A percentile compares a stretch with the other conserved stretches of the same genome.
Evolutionary conservation across 768 basidiomycete species (phyloP).

Genomic region (Suillus brevipes): DNA sequence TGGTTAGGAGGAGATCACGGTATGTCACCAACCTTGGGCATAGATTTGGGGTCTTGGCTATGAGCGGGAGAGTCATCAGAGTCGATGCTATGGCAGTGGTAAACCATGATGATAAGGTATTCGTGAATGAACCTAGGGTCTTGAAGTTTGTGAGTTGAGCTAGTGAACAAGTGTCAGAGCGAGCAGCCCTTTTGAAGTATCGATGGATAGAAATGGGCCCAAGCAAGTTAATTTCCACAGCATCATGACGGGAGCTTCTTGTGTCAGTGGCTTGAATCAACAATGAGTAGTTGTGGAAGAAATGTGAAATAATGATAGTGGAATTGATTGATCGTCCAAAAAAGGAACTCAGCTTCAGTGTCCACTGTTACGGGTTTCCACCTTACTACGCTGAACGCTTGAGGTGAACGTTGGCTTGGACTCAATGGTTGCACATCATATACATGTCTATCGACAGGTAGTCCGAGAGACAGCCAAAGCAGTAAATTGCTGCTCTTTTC

Average conservation of each 20-base stretch:
- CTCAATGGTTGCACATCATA: constrained; percentile 19
- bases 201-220: not conserved
- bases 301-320: not conserved
- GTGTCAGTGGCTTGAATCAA: constrained; percentile 10
- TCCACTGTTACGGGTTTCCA: not conserved
- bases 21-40: constrained; percentile 2
- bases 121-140: constrained; percentile 8
- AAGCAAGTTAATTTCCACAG: constrained; percentile 7
- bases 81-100: constrained; percentile 5
- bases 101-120: constrained; percentile 3
- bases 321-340: constrained; percentile 12
- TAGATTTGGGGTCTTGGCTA: not conserved
- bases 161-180: not conserved
- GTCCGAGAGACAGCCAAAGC: constrained; percentile 31
- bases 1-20: not conserved
- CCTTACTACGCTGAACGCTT: not conserved
- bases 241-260: not conserved
- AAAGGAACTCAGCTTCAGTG: constrained; percentile 12
- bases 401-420: not conserved
- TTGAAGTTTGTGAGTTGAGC: constrained; percentile 9
- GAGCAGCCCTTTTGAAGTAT: not conserved
- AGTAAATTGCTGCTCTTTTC: constrained; percentile 13
- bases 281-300: constrained; percentile 18
- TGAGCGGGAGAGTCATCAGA: constrained; percentile 2
- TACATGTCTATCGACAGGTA: constrained; percentile 30